Conservation (phyloP, 306 rosid genomes). For the Cucumis cinereus region DNA sequence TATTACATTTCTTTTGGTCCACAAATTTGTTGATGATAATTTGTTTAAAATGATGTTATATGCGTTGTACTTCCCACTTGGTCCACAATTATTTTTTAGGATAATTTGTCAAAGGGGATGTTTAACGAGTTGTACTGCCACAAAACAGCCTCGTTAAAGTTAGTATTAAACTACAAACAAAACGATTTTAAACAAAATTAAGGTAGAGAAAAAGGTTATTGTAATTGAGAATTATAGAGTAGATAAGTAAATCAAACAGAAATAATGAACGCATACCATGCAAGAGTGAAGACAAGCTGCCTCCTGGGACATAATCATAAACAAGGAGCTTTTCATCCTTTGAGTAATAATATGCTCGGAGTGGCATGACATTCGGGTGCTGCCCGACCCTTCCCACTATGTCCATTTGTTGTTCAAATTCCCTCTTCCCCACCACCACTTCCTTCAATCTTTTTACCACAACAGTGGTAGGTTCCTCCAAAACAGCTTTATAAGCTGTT, state of each 20-base stretch:
- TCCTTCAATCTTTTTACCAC: conserved; percentile 86
- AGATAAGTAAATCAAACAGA: not conserved
- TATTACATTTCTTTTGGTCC: not conserved
- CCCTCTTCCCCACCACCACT: conserved; percentile 70
- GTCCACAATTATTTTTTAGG: not conserved
- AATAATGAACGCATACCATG: conserved; percentile 43
- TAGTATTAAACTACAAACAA: not conserved
- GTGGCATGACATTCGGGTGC: conserved; percentile 55
- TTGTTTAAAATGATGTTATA: not conserved
- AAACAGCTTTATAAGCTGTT: conserved; percentile 72
- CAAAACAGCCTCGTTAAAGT: not conserved
- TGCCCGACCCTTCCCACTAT: conserved; percentile 63
- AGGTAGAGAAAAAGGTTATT: not conserved
- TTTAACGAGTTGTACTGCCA: not conserved
- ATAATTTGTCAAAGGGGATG: not conserved
- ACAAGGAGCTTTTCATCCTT: conserved; percentile 84
- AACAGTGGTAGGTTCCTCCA: conserved; percentile 71
- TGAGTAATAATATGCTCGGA: conserved; percentile 79
- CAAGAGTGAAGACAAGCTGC: conserved; percentile 53
- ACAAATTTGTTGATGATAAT: not conserved
- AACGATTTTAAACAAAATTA: not conserved
- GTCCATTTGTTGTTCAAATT: conserved; percentile 80
- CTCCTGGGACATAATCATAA: conserved; percentile 47
- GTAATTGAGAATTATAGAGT: not conserved
- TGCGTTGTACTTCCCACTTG: not conserved